A percentile compares a stretch with the other conserved stretches of the same genome.
Conservation (phyloP, 192 early-diverging fungal species). For the Podila verticillata region DNA sequence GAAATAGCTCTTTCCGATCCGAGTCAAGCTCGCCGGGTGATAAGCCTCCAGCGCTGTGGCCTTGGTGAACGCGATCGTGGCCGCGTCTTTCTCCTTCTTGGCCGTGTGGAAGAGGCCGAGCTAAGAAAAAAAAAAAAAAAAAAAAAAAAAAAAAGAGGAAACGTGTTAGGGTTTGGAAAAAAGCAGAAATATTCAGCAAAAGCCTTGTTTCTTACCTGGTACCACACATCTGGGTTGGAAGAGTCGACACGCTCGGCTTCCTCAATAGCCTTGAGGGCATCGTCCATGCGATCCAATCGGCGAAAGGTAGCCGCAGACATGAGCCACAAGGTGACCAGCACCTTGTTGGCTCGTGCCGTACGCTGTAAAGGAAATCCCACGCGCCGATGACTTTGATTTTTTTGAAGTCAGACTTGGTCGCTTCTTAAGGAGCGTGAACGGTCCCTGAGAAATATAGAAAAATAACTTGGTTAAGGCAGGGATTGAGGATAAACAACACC, state of each 20-base stretch:
- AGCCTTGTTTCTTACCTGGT: no score
- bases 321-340: conserved; percentile 64
- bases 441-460: no score
- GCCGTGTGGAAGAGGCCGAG: conserved; percentile 52
- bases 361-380: conserved; percentile 16
- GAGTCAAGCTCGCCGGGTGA: conserved; percentile 53
- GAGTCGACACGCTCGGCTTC: no score
- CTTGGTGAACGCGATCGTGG: conserved; percentile 60
- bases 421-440: no score
- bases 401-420: no score
- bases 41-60: conserved; percentile 54
- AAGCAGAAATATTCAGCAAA: no score
- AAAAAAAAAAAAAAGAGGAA: no score
- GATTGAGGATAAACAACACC: no score
- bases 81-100: conserved; percentile 49
- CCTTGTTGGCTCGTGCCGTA: conserved; percentile 52
- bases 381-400: no score
- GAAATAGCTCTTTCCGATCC: conserved; percentile 58
- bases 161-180: no score
- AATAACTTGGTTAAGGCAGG: no score
- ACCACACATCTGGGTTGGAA: no score
- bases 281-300: conserved; percentile 46
- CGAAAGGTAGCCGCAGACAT: conserved; percentile 61
- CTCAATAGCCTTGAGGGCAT: background rate
- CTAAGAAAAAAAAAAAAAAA: conserved; percentile 2